Conservation (phyloP, 805 yeast genomes). For the Candida broadrunensis region DNA sequence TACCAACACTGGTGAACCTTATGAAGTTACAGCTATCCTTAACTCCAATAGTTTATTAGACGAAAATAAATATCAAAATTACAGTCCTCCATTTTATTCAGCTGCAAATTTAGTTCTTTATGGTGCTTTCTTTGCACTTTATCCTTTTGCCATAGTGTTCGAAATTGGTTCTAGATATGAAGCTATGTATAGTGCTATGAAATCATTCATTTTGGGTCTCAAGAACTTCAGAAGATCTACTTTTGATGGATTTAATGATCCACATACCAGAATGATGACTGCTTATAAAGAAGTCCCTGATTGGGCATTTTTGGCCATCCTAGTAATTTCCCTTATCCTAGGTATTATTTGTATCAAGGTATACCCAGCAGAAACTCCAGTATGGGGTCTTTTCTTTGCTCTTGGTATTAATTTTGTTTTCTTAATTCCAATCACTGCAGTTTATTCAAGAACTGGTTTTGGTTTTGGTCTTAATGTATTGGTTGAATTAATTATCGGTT, state of each 20-base stretch:
- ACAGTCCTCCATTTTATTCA: conserved; percentile 26
- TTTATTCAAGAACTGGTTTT: conserved; percentile 47
- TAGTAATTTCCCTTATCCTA: conserved; percentile 22
- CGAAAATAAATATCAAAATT: conserved; percentile 12
- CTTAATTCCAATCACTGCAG: conserved; percentile 47
- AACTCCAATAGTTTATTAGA: conserved; percentile 27
- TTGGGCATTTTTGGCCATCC: conserved; percentile 22
- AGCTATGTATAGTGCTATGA: conserved; percentile 9
- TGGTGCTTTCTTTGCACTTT: conserved; percentile 23
- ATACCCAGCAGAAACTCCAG: conserved; percentile 48
- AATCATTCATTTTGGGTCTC: conserved; percentile 4
- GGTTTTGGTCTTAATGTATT: conserved; percentile 48
- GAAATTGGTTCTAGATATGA: conserved; percentile 5
- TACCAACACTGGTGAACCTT: conserved; percentile 45
- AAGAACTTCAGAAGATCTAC: conserved; percentile 8
- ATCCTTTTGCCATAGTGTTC: conserved; percentile 17
- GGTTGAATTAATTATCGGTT: conserved; percentile 47
- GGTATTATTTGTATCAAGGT: conserved; percentile 27
- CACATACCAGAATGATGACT: conserved; percentile 25
- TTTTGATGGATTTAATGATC: conserved; percentile 15
- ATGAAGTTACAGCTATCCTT: conserved; percentile 40
- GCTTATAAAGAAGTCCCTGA: conserved; percentile 33
- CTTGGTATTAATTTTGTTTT: conserved; percentile 48
- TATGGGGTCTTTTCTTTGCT: conserved; percentile 56
- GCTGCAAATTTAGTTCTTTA: conserved; percentile 23